Base-by-base conservation (phyloP, 441 rosid species). In the Francoa sonchifolia region DNA sequence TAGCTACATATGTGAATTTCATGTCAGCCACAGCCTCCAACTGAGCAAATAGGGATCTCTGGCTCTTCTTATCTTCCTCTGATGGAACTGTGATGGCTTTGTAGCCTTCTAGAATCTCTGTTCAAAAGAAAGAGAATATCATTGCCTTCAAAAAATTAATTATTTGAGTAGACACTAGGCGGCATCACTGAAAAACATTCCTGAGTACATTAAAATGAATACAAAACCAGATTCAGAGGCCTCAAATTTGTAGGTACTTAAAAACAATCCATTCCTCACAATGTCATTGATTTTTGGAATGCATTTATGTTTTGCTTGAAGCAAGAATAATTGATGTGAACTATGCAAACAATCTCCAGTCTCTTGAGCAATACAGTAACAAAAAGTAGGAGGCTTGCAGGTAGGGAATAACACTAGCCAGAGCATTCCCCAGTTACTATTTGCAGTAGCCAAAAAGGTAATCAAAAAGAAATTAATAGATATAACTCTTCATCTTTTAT, bases 81-180 rank as follows among this genome's bases (percentile, higher is more conserved):
- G 88, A 57, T 57, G 94, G 83, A 51, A 60, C 58, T 49, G 79
- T 53, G 30, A 90, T 68, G 44, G 90, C 94, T 68, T 90, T 86
- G 71, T 90, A 90, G 50, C 99, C 99, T 63, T 70, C 69, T 57
- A 86, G 68, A 63, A 90, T 90, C 71, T 86, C 99, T 90, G 96
- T 47, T 56, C 47, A 42, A 18, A 42, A 18, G 38, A 56, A 34
- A 42, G 54, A 22, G 48, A 18, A 39, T 61, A 30, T 35, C 39
- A 57, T 6, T 32, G 37, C 29, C 19, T 23, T 21, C 11, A 35
- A 43, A 26, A 28, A 6, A 20, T 18, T n/a, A 22, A 30, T 20
- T 19, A 48, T 41, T 13, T 25, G 25, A 21, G 8, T 18, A 8
- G 9, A 38, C 21, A 28, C 4, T 19, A 23, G 19, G 15, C 22